A percentile compares a stretch with the other conserved stretches of the same genome.
phyloP scores from a whole-genome alignment of 2,329 filamentous ascomycete species.

The Penicillium aurantiogriseum region DNA sequence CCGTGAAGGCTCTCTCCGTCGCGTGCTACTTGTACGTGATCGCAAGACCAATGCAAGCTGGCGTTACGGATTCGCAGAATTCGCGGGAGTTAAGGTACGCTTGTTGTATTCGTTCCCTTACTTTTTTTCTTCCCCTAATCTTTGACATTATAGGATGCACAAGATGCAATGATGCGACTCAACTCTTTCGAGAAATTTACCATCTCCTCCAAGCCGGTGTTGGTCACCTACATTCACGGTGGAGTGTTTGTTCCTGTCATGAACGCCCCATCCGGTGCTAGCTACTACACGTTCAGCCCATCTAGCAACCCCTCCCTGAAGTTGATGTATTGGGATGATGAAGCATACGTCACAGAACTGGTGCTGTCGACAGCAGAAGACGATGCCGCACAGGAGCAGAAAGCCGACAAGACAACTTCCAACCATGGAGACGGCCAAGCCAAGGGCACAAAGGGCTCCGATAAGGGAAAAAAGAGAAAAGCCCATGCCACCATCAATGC shows the following conservation, averaged over 20 bases:
- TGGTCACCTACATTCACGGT: constrained; percentile 74
- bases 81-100: constrained; percentile 63
- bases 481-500: constrained; percentile 40
- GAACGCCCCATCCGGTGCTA: constrained; percentile 57
- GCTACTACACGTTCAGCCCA: constrained; percentile 66
- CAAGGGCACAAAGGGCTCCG: constrained; percentile 40
- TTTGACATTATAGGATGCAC: constrained; percentile 56
- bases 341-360: constrained; percentile 67
- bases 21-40: constrained; percentile 75
- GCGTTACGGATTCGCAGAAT: constrained; percentile 82
- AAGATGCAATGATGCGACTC: constrained; percentile 70
- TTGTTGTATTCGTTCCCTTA: not conserved
- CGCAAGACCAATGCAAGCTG: constrained; percentile 69
- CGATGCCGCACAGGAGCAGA: constrained; percentile 28
- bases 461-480: constrained; percentile 50
- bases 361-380: constrained; percentile 56
- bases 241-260: constrained; percentile 78
- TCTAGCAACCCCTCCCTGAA: constrained; percentile 66
- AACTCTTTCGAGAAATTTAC: constrained; percentile 72
- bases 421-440: constrained; percentile 25
- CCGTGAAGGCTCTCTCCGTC: constrained; percentile 68
- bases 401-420: constrained; percentile 19
- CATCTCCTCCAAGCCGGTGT: constrained; percentile 70
- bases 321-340: constrained; percentile 74
- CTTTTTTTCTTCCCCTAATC: not conserved